phyloP scores from a whole-genome alignment of 2,329 filamentous ascomycete species.

The Colletotrichum incanum region DNA sequence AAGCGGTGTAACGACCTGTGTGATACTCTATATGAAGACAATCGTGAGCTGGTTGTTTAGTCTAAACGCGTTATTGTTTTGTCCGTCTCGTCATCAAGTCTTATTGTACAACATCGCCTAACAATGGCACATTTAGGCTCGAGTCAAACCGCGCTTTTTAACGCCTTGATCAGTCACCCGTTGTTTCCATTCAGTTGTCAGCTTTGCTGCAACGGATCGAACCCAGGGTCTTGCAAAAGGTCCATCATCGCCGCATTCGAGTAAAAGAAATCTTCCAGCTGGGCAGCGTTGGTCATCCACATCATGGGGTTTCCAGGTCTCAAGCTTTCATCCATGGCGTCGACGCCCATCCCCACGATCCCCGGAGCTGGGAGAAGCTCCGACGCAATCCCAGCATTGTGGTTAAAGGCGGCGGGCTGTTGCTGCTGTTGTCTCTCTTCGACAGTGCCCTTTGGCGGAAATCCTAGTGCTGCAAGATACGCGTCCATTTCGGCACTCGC shows the following conservation, averaged over 20 bases:
- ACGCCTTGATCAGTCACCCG: no score
- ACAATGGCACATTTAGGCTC: no score
- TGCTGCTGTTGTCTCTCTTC: conserved; percentile 1
- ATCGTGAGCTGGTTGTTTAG: no score
- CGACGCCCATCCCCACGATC: conserved; percentile 4
- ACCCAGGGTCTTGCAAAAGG: conserved; percentile 50
- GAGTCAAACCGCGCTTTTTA: no score
- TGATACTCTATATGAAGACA: no score
- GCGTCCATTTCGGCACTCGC: conserved; percentile 61
- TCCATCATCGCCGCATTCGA: conserved; percentile 57
- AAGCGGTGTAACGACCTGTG: no score
- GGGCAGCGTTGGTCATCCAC: conserved; percentile 56
- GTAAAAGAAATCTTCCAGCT: conserved; percentile 58
- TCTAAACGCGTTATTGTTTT: no score
- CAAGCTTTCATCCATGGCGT: conserved; percentile 11
- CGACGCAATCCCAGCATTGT: conserved; percentile 21
- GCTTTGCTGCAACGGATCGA: conserved; percentile 1
- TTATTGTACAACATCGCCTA: no score
- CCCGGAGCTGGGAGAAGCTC: background rate
- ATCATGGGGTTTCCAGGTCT: conserved; percentile 47
- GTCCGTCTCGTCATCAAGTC: no score
- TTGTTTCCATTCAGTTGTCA: background rate
- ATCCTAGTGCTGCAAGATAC: conserved; percentile 67
- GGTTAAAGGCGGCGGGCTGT: conserved; percentile 14
- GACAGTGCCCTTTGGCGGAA: conserved; percentile 48